These are phyloP conservation scores for Xenoacremonium recifei DNA, from an alignment of 2,329 filamentous ascomycete species.

Conservation along the genomic window DNA sequence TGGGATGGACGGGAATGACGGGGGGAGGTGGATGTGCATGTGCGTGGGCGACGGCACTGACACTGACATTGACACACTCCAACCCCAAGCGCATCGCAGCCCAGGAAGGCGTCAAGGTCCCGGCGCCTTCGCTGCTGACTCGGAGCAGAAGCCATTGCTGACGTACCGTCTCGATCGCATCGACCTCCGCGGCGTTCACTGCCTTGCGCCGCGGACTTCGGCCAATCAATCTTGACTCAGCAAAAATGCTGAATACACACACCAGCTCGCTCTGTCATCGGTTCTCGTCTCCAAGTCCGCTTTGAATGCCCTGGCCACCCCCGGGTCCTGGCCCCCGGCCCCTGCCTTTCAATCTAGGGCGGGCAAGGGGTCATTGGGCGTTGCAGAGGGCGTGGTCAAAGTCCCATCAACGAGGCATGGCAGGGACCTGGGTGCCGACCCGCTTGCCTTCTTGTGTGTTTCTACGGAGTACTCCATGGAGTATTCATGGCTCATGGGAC, in stretches of 20 bases:
- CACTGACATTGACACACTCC: no score
- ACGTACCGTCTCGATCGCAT: constrained; percentile 13
- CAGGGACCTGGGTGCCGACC: constrained; percentile 7
- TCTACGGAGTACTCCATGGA: no score
- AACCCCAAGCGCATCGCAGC: not conserved
- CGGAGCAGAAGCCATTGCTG: constrained; percentile 18
- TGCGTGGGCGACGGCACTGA: no score
- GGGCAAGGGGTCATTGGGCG: constrained; percentile 15
- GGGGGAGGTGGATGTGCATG: no score
- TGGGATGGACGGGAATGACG: no score
- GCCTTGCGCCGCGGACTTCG: constrained; percentile 15
- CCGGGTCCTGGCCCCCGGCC: no score
- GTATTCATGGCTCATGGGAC: no score
- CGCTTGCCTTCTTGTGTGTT: constrained; percentile 20
- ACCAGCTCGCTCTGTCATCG: constrained; percentile 23
- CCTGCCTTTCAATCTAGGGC: constrained; percentile 22
- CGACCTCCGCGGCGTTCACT: constrained; percentile 3
- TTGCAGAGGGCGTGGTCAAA: constrained; percentile 8
- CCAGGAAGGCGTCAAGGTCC: no score
- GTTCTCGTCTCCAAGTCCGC: constrained; percentile 23
- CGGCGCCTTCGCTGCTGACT: no score
- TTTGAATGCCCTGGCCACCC: no score
- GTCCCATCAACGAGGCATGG: no score
- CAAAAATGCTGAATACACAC: constrained; percentile 19
- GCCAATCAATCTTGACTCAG: constrained; percentile 15